Base-by-base conservation (phyloP, 768 basidiomycete genomes). In the Lactifluus subvellereus region DNA sequence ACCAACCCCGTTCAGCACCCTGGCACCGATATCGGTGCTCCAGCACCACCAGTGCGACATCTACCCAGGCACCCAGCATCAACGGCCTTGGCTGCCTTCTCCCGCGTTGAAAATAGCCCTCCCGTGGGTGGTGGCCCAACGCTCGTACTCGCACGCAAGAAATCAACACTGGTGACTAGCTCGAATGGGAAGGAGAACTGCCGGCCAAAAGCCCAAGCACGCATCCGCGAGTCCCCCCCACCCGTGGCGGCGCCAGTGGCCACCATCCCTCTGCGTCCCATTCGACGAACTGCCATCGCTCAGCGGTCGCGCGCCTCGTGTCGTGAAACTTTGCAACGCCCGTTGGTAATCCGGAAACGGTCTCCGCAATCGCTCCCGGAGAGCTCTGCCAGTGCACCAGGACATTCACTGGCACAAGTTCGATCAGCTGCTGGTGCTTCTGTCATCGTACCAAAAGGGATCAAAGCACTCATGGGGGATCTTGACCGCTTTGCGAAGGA, bases 401-500 rank as follows among this genome's bases (percentile, higher is more conserved):
- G 27, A 10, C 18, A 30, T 0, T 16, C 50, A n/a, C n/a, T n/a
- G n/a, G n/a, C n/a, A 30, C 42, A 50, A n/a, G 48, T 40, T 33
- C 11, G 48, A 47, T 38, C 42, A 13, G 9, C 33, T n/a, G 50
- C 37, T 32, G 30, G 27, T n/a, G 14, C 14, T 30, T 20, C 42
- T 16, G 56, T 37, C n/a, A 47, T 47, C 2, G 56, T 58, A 32
- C 32, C 61, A 18, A 33, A 32, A 16, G 65, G 42, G 40, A 57
- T 66, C 13, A 48, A 59, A 13, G 45, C 52, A 32, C 62, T 66
- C 13, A 42, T 66, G 16, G 53, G 52, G 8, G 57, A 66, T 32
- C 16, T 64, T 38, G 65, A 64, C 22, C 27, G 51, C 37, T 64
- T 66, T 9, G 57, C 61, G 22, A 50, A 48, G 38, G 65, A 64